phyloP scores from a whole-genome alignment of 2,329 filamentous ascomycete genomes.

The Calonectria naviculata region DNA sequence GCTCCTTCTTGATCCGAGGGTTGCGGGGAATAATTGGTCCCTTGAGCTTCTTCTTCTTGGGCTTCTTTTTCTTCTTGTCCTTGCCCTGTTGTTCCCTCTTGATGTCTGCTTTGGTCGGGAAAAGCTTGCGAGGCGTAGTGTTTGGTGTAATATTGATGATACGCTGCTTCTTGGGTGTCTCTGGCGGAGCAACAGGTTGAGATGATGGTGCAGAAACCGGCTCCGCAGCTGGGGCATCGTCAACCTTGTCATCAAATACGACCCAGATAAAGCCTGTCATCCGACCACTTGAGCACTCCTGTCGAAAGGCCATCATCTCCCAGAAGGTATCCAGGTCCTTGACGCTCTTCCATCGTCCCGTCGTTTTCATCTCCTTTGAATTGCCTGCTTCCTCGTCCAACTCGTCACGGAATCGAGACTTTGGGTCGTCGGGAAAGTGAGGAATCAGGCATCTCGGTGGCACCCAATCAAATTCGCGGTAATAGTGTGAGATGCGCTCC shows the following conservation, averaged over 20 bases:
- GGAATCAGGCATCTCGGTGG: conserved; percentile 89
- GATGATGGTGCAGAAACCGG: conserved; percentile 41
- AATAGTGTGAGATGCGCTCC: conserved; percentile 70
- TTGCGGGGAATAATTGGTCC: conserved; percentile 73
- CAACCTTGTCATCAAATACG: conserved; percentile 74
- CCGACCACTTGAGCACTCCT: conserved; percentile 93
- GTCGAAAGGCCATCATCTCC: conserved; percentile 97
- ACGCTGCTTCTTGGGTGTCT: conserved; percentile 48
- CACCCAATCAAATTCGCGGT: conserved; percentile 67
- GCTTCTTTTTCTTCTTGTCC: conserved; percentile 48
- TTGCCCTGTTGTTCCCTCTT: conserved; percentile 19
- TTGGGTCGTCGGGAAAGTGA: conserved; percentile 94
- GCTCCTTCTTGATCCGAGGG: conserved; percentile 72
- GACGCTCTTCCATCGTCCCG: conserved; percentile 85
- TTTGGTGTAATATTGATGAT: conserved; percentile 41
- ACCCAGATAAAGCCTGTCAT: conserved; percentile 97
- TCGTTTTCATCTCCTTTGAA: conserved; percentile 62
- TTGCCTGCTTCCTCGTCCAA: conserved; percentile 84
- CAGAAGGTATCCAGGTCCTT: conserved; percentile 91
- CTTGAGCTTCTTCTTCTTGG: conserved; percentile 59
- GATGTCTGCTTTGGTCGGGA: conserved; percentile 37
- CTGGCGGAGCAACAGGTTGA: conserved; percentile 26
- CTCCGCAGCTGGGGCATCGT: conserved; percentile 15
- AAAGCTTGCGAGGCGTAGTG: conserved; percentile 48
- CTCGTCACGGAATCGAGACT: conserved; percentile 88